Evolutionary conservation across 1,139 yeast species (phyloP).

Genomic region (Hyphopichia khmerensis): DNA sequence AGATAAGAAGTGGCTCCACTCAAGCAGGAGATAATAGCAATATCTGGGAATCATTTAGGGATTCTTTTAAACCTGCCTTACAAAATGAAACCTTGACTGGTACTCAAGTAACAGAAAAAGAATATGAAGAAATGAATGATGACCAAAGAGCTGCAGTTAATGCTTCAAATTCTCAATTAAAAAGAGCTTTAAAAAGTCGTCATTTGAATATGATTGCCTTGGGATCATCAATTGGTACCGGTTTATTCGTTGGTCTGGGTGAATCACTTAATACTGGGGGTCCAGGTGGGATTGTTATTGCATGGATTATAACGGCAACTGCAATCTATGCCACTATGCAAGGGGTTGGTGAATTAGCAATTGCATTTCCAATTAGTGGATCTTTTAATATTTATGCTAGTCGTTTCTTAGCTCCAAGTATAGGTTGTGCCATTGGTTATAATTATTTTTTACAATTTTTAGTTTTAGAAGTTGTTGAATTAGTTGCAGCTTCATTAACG

Average conservation of each 20-base stretch:
- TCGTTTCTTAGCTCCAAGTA: constrained; percentile 39
- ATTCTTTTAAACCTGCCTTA: constrained; percentile 37
- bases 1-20: constrained; percentile 8
- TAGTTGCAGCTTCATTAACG: constrained; percentile 42
- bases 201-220: constrained; percentile 67
- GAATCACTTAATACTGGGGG: constrained; percentile 54
- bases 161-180: constrained; percentile 40
- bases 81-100: constrained; percentile 18
- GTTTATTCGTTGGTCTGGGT: constrained; percentile 34
- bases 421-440: constrained; percentile 47
- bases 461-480: constrained; percentile 32
- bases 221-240: constrained; percentile 78
- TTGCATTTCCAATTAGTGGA: constrained; percentile 41
- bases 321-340: constrained; percentile 36
- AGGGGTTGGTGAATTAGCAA: constrained; percentile 40
- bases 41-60: constrained; percentile 26
- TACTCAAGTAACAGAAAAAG: constrained; percentile 14
- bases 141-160: constrained; percentile 35
- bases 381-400: constrained; percentile 39
- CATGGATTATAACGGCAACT: constrained; percentile 35
- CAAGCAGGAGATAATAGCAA: constrained; percentile 1
- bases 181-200: constrained; percentile 32
- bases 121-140: constrained; percentile 24
- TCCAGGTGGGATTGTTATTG: constrained; percentile 63
- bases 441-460: constrained; percentile 43